A percentile compares a stretch with the other conserved stretches of the same genome.
Evolutionary conservation across 805 yeast species (phyloP).

Genomic region (Sungouiella blattae): DNA sequence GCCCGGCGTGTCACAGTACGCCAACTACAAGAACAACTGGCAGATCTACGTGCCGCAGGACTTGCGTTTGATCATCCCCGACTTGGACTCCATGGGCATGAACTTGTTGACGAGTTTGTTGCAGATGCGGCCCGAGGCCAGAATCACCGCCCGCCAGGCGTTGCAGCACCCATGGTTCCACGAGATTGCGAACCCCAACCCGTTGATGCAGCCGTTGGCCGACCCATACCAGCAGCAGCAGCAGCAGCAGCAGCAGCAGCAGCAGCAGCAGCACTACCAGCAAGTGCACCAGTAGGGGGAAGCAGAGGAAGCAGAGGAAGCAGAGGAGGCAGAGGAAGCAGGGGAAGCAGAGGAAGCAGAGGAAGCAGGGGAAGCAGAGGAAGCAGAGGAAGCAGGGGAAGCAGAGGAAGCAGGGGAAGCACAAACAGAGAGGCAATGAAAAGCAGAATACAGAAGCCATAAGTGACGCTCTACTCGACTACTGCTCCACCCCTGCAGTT

Average conservation of each 20-base stretch:
- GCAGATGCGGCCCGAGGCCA: slow-evolving; percentile 60
- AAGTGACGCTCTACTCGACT: too few relatives aligned
- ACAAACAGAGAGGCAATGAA: too few relatives aligned
- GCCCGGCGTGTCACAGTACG: slow-evolving; percentile 93
- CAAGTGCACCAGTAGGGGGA: not conserved
- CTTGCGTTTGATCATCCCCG: slow-evolving; percentile 63
- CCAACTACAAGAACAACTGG: slow-evolving; percentile 83
- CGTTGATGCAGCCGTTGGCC: slow-evolving; percentile 28
- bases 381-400: too few relatives aligned
- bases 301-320: too few relatives aligned
- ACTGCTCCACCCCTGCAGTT: too few relatives aligned
- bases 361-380: too few relatives aligned
- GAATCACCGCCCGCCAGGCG: slow-evolving; percentile 59
- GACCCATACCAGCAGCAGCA: slow-evolving; percentile 31
- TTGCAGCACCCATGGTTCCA: slow-evolving; percentile 78
- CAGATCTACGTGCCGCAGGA: slow-evolving; percentile 88
- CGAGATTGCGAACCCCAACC: slow-evolving; percentile 52
- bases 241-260: slow-evolving; percentile 2
- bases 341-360: not conserved
- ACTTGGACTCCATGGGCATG: slow-evolving; percentile 65
- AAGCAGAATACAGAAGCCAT: too few relatives aligned
- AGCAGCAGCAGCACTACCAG: slow-evolving; percentile 1
- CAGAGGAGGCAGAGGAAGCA: not conserved
- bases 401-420: too few relatives aligned
- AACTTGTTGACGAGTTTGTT: slow-evolving; percentile 58